These are phyloP conservation scores for Apiospora marii DNA, from an alignment of 2,329 filamentous ascomycete species.

Conservation along the genomic window DNA sequence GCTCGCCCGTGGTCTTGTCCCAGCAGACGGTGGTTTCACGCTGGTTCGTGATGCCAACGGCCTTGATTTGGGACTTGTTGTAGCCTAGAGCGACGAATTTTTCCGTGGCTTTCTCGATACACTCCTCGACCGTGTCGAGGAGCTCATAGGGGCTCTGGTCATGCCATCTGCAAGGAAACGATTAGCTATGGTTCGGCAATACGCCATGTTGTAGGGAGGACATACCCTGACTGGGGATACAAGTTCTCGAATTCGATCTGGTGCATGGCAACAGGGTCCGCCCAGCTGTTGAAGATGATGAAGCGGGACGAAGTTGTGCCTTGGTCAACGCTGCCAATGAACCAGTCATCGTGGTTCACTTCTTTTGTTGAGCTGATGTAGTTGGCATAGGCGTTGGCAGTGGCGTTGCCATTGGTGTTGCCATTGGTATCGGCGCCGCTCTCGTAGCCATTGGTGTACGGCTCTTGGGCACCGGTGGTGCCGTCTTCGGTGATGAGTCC, in stretches of 20 bases:
- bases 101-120: slow-evolving; percentile 78
- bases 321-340: slow-evolving; percentile 88
- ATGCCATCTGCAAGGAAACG: slow-evolving; percentile 71
- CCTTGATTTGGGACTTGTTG: slow-evolving; percentile 71
- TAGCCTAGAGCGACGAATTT: slow-evolving; percentile 76
- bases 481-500: slow-evolving; percentile 20
- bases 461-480: background rate
- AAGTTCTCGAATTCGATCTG: slow-evolving; percentile 88
- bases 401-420: slow-evolving; percentile 7
- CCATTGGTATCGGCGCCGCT: background rate
- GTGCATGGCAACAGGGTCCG: slow-evolving; percentile 81
- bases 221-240: slow-evolving; percentile 85
- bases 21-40: slow-evolving; percentile 88
- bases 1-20: slow-evolving; percentile 82
- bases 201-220: slow-evolving; percentile 34
- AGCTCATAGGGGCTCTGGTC: slow-evolving; percentile 86
- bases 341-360: slow-evolving; percentile 57
- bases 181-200: slow-evolving; percentile 6
- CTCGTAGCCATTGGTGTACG: background rate
- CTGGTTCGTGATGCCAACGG: slow-evolving; percentile 89
- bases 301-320: slow-evolving; percentile 91
- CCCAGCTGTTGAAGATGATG: slow-evolving; percentile 84
- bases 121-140: slow-evolving; percentile 76
- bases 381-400: background rate
- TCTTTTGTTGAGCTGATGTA: background rate